Base-by-base conservation (phyloP, 805 yeast species). In the Lipomyces japonicus region DNA sequence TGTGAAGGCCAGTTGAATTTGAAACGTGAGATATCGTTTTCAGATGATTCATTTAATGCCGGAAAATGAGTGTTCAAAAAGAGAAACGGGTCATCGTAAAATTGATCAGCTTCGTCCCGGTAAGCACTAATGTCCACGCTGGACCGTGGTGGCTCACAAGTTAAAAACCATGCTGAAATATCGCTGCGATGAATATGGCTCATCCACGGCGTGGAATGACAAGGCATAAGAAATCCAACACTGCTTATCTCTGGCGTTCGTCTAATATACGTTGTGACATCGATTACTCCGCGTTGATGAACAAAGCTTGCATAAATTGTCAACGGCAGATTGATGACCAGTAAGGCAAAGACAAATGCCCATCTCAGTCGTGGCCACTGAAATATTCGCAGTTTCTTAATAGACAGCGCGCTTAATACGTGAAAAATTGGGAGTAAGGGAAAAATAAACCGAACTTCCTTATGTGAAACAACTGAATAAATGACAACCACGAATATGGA, bases 171-270 rank as follows among this genome's bases (percentile, higher is more conserved):
- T 1, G 81, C 75, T 0, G 64, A 59, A 3, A 76, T 63, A 24
- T 72, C 75, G 7, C 71, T 65, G 21, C 85, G 69, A 62, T 90
- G 95, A 36, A 93, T 68, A 63, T 84, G 81, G 23, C 93, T 79
- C 63, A 88, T 96, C 81, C 93, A 86, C 2, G 98, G 99, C 0
- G 97, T 91, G 0, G 97, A 90, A 66, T 93, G 99, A 62, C 99
- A 93, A 0, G 99, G 98, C 63, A 90, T 88, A 14, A 93, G 66
- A 59, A 93, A 86, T 0, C 96, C 95, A 25, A 90, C 68, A 74
- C 6, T 67, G 54, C 7, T 78, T 73, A 3, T 63, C 59, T 2
- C 68, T 61, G 30, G 71, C 64, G 21, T 67, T 52, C 4, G 61
- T 53, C 81, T 73, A 21, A 90, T 61, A 42, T 71, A 73, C 12